Evolutionary conservation across 345 rosid genomes (phyloP), one percentile per base, ranked within the genome.

Genomic region (Alliaria petiolata): DNA sequence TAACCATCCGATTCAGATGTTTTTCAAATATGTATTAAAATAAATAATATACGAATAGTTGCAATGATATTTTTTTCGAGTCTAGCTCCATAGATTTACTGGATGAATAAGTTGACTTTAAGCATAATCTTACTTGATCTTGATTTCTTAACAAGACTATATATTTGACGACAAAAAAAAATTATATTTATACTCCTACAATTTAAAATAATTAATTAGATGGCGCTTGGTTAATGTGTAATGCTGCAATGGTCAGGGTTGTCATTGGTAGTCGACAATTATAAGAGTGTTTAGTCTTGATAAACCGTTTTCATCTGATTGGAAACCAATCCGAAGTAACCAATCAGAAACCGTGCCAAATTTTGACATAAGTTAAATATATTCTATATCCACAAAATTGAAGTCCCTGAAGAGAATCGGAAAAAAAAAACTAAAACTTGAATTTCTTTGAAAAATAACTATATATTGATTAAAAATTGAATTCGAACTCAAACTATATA

Each of bases 41-140:
- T 16, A 33, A 33, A 64, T 34, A 15, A 16, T 47, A 33, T 58
- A 22, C 19, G 44, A 26, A 70, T 50, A 50, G 44, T 30, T 50
- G 75, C 53, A 61, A 51, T 61, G 75, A 71, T 71, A 71, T 19
- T 20, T 61, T 50, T 39, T n/a, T n/a, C 14, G 38, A 28, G 22
- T 49, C 36, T 61, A 70, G 56, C 59, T 49, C 19, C 52, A 51
- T 49, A 50, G 13, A 28, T 60, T 61, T 60, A 61, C 68, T 61
- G 53, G 75, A 40, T 71, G 68, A 19, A 50, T 71, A 61, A 71
- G 60, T 30, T 71, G 68, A 61, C 75, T 61, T 71, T 61, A 71
- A 71, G 75, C 53, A 61, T 61, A 71, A 62, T 49, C 25, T 62
- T 50, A 50, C 75, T 62, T 52, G 68, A 71, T 61, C 68, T 62